Evolutionary conservation across 2,329 filamentous ascomycete species (phyloP), one percentile per base, ranked within the genome.

Genomic region (Arthrobotrys musiformis): DNA sequence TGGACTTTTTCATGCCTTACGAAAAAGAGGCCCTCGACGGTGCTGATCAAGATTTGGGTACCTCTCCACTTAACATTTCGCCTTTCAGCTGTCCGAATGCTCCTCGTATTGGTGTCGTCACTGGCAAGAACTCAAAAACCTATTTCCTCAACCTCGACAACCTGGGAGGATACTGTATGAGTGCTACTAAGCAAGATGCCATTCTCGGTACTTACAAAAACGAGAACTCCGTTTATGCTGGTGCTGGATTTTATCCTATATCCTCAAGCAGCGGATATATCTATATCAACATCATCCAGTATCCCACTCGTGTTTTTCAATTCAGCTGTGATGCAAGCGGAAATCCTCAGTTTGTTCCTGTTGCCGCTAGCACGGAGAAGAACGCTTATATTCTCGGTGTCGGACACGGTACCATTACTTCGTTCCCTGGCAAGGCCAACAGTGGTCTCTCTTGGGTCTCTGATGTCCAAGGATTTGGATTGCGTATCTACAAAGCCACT

Each of bases 371-470:
- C 2, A 84, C 85, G 0, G 84, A 86, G 22, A 84, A 81, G 46
- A 88, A 88, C 60, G 86, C 87, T 0, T 86, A 86, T 70, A 84
- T 86, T 58, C 85, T 89, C 0, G 88, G 88, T 28, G 86, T 88
- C 33, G 86, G 87, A 26, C 87, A 89, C 74, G 87, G 87, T 22
- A 88, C 87, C 0, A 86, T 86, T 0, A 89, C 88, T 0, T 87
- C 87, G 0, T 83, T 89, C 52, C 85, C 87, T 63, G 86, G 86
- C 2, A 84, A 88, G 78, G 81, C 84, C 1, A 88, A 88, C 2
- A 88, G 87, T 0, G 88, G 87, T 26, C 84, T 89, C 0, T 81
- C 89, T 4, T 89, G 88, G 88, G 85, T 85, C 0, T 86, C 85
- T 0, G 88, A 89, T 67, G 86, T 89, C 0, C 86, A 89, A 78